Base-by-base conservation (phyloP, 2,329 filamentous ascomycete genomes). In the Scedosporium minutisporum region DNA sequence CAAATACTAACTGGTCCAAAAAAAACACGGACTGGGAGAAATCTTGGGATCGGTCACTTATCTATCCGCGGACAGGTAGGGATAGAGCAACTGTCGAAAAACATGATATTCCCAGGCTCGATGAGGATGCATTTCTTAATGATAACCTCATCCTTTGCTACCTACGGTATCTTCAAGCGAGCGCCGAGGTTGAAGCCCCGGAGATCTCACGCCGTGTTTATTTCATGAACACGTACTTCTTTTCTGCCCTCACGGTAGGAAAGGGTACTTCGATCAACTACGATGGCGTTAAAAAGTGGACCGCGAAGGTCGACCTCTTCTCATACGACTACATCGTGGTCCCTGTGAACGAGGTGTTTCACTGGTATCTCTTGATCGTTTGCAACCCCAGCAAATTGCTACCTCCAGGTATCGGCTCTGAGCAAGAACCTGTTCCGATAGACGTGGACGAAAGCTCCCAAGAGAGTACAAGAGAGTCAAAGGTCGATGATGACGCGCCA, bases 341-440 rank as follows among this genome's bases (percentile, higher is more conserved):
- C 6, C 95, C 95, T 0, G 91, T 99, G 72, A 96, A 96, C 68
- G 90, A 97, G 71, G 80, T 85, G 67, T 76, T 80, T 1, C 95
- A 99, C 73, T 99, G 96, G 95, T 97, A 95, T 74, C 78, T 97
- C 66, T 92, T 91, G 14, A 93, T 99, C 63, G 93, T 99, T 61
- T 96, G 91, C 81, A 96, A 99, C 69, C 82, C 93, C 2, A 83
- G 85, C 3, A 86, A 82, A 60, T 79, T 95, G 23, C 70, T 85
- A 6, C 72, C 65, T 23, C 51, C 63, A 23, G 57, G 63, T 18
- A 14, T 18, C n/a, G 33, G 60, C 16, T 63, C 65, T 6, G 61
- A 66, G 25, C 61, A 66, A 25, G 57, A 63, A 25, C 21, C 27
- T 7, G 18, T 38, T 46, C 41, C 42, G 21, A 23, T 41, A 10